These are phyloP conservation scores for Plasmodium vinckei DNA, from an alignment of 169 alveolate species.

Conservation along the genomic window DNA sequence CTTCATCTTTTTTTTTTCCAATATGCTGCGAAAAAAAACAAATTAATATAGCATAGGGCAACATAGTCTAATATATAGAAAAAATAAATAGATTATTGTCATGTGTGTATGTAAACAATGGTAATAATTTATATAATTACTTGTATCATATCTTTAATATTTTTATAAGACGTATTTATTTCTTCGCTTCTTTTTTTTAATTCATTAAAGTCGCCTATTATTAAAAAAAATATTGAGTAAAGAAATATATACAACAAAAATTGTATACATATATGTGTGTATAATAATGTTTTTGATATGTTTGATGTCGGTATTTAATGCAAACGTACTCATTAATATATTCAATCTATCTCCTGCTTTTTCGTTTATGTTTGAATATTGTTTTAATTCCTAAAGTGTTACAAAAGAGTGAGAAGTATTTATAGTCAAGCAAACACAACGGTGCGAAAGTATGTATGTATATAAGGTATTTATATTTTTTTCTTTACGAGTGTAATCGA, in stretches of 20 bases:
- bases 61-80: not conserved
- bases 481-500: conserved; percentile 61
- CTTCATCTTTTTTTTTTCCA: conserved; percentile 77
- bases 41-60: conserved; percentile 16
- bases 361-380: conserved; percentile 70
- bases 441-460: not conserved
- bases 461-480: not conserved
- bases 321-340: conserved; percentile 53
- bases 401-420: not conserved
- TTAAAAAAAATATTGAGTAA: not conserved
- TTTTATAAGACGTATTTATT: conserved; percentile 41
- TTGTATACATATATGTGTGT: not conserved
- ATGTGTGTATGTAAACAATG: not conserved
- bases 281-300: too few relatives aligned
- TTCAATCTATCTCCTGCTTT: conserved; percentile 74
- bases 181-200: conserved; percentile 65
- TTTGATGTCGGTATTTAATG: not conserved
- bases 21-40: conserved; percentile 37
- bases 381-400: conserved; percentile 44
- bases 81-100: not conserved
- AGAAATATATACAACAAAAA: not conserved
- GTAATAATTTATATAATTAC: conserved; percentile 7
- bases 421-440: not conserved
- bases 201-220: conserved; percentile 69
- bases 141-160: conserved; percentile 75